These are phyloP conservation scores for Colletotrichum godetiae DNA, from an alignment of 2,329 filamentous ascomycete species.

Conservation along the genomic window DNA sequence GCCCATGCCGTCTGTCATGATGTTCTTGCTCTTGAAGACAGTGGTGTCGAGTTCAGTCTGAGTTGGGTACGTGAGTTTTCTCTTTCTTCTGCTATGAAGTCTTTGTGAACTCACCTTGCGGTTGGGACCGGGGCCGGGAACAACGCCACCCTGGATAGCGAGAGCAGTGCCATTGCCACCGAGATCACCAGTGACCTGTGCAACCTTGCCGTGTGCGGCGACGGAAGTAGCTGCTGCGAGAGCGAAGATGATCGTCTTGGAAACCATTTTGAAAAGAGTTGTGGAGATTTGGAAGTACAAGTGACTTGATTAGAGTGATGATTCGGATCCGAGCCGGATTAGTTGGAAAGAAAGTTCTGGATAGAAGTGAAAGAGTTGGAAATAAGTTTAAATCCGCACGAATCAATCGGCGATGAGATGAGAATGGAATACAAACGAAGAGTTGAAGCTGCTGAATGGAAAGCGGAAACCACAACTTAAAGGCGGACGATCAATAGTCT, in stretches of 20 bases:
- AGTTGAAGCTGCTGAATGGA: not conserved
- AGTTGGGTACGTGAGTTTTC: not conserved
- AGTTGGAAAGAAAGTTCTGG: not conserved
- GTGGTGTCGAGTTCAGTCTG: slow-evolving; percentile 58
- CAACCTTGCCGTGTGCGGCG: slow-evolving; percentile 44
- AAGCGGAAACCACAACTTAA: too few species aligned
- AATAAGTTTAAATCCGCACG: not conserved
- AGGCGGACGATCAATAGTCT: not conserved
- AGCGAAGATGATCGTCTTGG: slow-evolving; percentile 37
- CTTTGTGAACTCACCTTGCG: slow-evolving; percentile 36
- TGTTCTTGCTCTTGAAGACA: slow-evolving; percentile 50
- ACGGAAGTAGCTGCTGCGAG: slow-evolving; percentile 43
- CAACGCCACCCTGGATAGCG: slow-evolving; percentile 50
- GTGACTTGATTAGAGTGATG: not conserved
- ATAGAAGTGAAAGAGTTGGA: not conserved
- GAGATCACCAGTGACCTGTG: slow-evolving; percentile 42
- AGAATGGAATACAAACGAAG: slow-evolving; percentile 2
- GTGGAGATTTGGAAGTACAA: not conserved
- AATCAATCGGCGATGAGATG: slow-evolving; percentile 30
- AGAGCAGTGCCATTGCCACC: slow-evolving; percentile 53
- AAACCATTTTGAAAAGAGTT: slow-evolving; percentile 32
- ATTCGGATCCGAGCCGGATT: not conserved
- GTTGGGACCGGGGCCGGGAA: slow-evolving; percentile 54
- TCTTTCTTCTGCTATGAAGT: not conserved
- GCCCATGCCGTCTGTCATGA: slow-evolving; percentile 51